Conservation (phyloP, 805 yeast species). For the Wickerhamomyces canadensis region DNA sequence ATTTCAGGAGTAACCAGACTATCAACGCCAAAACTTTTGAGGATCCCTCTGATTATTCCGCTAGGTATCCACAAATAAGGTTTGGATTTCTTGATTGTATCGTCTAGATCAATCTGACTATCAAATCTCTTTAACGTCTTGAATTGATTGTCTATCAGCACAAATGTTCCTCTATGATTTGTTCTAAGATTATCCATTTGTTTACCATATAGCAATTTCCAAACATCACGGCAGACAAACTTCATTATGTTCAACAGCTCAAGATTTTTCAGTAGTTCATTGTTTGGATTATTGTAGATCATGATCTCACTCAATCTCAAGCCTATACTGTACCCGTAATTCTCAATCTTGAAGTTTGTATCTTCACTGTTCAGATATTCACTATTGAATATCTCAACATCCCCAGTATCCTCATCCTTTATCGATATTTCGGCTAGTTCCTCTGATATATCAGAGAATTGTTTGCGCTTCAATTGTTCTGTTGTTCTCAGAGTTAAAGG, state of each 20-base stretch:
- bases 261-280: conserved; percentile 41
- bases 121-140: conserved; percentile 47
- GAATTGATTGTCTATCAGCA: conserved; percentile 65
- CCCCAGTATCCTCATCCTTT: conserved; percentile 31
- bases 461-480: conserved; percentile 30
- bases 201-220: conserved; percentile 75
- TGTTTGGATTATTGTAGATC: conserved; percentile 41
- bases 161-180: conserved; percentile 83
- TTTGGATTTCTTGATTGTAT: conserved; percentile 38
- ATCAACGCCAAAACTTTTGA: conserved; percentile 63
- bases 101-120: conserved; percentile 37
- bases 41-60: conserved; percentile 70
- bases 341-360: conserved; percentile 55
- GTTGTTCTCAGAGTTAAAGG: conserved; percentile 68
- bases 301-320: conserved; percentile 45
- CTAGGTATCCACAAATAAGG: conserved; percentile 65
- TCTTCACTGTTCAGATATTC: conserved; percentile 38
- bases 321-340: conserved; percentile 69
- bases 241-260: conserved; percentile 83
- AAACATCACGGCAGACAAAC: conserved; percentile 86
- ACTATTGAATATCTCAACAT: conserved; percentile 34
- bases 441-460: conserved; percentile 8
- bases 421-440: conserved; percentile 10
- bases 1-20: conserved; percentile 63
- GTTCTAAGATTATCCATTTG: conserved; percentile 91